phyloP scores from a whole-genome alignment of 1,139 yeast species.

The Debaryomyces singareniensis region DNA sequence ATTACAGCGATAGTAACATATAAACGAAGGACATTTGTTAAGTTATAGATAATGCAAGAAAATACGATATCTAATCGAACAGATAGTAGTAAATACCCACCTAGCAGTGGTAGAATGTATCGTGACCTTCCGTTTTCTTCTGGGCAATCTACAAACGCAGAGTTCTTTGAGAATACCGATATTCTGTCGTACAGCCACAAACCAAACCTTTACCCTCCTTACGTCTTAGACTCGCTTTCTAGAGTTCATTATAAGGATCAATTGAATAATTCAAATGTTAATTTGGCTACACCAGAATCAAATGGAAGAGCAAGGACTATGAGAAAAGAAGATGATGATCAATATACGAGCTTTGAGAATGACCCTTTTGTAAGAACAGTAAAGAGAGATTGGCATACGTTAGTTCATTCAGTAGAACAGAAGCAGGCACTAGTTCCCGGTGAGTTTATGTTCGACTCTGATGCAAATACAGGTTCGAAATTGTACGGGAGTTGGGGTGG shows the following conservation, averaged over 20 bases:
- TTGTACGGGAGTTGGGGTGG: conserved; percentile 61
- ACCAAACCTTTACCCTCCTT: conserved; percentile 47
- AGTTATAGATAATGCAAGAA: neutral
- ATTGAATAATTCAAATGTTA: conserved; percentile 24
- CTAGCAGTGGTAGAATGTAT: too few relatives aligned
- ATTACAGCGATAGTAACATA: neutral
- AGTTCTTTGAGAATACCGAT: conserved; percentile 23
- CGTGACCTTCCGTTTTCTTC: too few relatives aligned
- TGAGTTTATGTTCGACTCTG: conserved; percentile 17
- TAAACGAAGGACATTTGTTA: neutral
- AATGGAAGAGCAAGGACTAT: conserved; percentile 7
- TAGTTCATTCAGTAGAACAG: conserved; percentile 28
- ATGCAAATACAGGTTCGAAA: conserved; percentile 15
- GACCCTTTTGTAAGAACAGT: conserved; percentile 35
- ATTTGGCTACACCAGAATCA: conserved; percentile 9
- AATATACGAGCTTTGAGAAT: conserved; percentile 28
- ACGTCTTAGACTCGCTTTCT: conserved; percentile 50
- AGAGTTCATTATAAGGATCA: conserved; percentile 38
- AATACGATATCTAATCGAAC: too few relatives aligned
- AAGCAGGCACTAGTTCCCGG: conserved; percentile 32
- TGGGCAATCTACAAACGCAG: too few relatives aligned
- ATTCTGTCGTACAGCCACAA: conserved; percentile 30
- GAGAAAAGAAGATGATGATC: conserved; percentile 21
- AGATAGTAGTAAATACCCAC: too few relatives aligned
- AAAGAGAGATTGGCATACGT: conserved; percentile 34